A percentile compares a stretch with the other conserved stretches of the same genome.
Evolutionary conservation across 1,139 yeast genomes (phyloP).

Genomic region (Protomyces gravidus): DNA sequence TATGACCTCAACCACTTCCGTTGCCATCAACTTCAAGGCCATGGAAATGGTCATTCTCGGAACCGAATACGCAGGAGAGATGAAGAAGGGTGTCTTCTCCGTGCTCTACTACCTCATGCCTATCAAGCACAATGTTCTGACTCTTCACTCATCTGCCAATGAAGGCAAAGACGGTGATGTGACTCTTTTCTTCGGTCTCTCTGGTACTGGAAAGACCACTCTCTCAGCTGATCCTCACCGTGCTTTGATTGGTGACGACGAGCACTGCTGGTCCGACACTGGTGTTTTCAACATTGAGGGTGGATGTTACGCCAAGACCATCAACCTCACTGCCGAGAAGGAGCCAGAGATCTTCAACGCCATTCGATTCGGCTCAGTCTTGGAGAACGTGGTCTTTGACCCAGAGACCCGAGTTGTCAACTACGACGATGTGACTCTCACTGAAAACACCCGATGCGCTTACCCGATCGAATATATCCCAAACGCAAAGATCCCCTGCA

Average conservation of each 20-base stretch:
- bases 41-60: constrained; percentile 99
- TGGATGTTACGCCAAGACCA: constrained; percentile 98
- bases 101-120: constrained; percentile 99
- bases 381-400: constrained; percentile 91
- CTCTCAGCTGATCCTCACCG: constrained; percentile 95
- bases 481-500: constrained; percentile 92
- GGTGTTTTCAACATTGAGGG: constrained; percentile 99
- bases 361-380: constrained; percentile 85
- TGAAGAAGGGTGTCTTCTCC: constrained; percentile 98
- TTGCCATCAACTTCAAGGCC: constrained; percentile 91
- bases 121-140: constrained; percentile 80
- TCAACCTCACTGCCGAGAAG: constrained; percentile 80
- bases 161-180: constrained; percentile 77
- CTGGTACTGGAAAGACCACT: constrained; percentile 98
- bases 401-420: constrained; percentile 75
- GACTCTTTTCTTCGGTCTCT: constrained; percentile 90
- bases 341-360: constrained; percentile 98
- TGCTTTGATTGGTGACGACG: constrained; percentile 94
- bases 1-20: constrained; percentile 94
- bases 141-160: constrained; percentile 93
- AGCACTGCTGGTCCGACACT: constrained; percentile 97
- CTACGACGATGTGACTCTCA: constrained; percentile 72
- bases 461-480: constrained; percentile 97
- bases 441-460: constrained; percentile 97
- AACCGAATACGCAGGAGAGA: constrained; percentile 98